phyloP scores from a whole-genome alignment of 495 filamentous ascomycete species.

The Trichocladium uniseriatum region DNA sequence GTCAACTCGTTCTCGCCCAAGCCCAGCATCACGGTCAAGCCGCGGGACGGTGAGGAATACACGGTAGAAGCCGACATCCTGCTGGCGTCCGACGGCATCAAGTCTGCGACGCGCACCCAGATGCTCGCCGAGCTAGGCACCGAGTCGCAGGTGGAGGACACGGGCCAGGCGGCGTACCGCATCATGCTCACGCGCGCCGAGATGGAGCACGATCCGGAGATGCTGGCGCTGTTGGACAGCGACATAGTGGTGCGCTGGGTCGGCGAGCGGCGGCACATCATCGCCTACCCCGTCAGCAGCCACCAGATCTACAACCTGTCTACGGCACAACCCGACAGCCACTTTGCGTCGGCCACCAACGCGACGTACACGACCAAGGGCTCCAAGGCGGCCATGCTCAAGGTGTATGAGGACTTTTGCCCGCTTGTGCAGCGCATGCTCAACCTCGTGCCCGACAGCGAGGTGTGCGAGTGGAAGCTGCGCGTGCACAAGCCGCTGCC shows the following conservation, averaged over 20 bases:
- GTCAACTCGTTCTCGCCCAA: conserved; percentile 47
- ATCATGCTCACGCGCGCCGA: conserved; percentile 68
- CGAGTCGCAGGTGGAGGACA: conserved; percentile 54
- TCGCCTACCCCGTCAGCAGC: conserved; percentile 68
- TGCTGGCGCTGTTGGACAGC: conserved; percentile 55
- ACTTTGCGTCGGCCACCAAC: conserved; percentile 63
- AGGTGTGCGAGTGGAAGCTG: conserved; percentile 76
- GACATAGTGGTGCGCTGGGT: conserved; percentile 71
- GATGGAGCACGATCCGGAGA: conserved; percentile 57
- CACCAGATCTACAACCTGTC: conserved; percentile 74
- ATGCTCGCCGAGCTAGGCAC: conserved; percentile 51
- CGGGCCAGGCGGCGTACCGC: conserved; percentile 71
- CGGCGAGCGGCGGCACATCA: conserved; percentile 67
- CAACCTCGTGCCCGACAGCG: conserved; percentile 67
- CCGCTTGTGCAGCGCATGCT: conserved; percentile 64
- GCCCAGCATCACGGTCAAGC: conserved; percentile 47
- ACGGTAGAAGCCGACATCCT: conserved; percentile 56
- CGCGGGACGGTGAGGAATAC: conserved; percentile 48
- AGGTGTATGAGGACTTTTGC: conserved; percentile 61
- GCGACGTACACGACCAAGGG: conserved; percentile 69
- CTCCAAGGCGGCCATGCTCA: conserved; percentile 57
- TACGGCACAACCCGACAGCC: conserved; percentile 61
- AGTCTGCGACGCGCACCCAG: conserved; percentile 50
- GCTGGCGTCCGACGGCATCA: conserved; percentile 66
- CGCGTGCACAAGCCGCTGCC: conserved; percentile 59